Evolutionary conservation across 73 alveolate species (phyloP).

Genomic region (Tetrahymena borealis): DNA sequence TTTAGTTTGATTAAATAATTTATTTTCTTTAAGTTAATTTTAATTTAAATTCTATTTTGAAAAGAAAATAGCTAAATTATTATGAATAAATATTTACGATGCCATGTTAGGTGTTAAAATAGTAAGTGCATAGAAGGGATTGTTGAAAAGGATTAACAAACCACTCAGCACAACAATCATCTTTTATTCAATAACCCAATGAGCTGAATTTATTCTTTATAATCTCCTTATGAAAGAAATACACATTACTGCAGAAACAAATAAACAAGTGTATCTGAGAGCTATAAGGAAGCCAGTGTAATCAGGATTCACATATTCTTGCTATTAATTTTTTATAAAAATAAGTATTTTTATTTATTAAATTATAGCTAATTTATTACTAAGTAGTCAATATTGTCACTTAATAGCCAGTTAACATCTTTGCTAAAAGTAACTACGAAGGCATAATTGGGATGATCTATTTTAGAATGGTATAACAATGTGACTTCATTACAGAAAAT

Average conservation of each 20-base stretch:
- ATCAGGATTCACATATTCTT: background rate
- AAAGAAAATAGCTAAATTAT: no score
- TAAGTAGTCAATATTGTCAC: background rate
- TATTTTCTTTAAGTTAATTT: background rate
- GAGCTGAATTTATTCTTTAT: background rate
- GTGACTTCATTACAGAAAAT: background rate
- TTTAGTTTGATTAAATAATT: background rate
- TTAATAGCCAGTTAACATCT: background rate
- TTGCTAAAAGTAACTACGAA: background rate
- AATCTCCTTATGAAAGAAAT: background rate
- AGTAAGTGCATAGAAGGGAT: background rate
- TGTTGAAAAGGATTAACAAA: background rate
- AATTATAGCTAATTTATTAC: background rate
- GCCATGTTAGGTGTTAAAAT: background rate
- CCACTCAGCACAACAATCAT: background rate
- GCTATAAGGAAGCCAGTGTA: background rate
- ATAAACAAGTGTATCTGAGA: background rate
- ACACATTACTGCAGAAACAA: background rate
- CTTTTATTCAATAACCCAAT: background rate
- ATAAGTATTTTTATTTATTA: background rate
- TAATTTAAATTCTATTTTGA: no score
- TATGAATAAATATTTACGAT: background rate
- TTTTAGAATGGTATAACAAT: background rate
- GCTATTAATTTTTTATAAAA: background rate
- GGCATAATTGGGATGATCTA: background rate